Percentiles rank a stretch among this genome's conserved stretches.
These are phyloP conservation scores for Saccharomycopsis malanga DNA, from an alignment of 805 yeast species.

Conservation along the genomic window DNA sequence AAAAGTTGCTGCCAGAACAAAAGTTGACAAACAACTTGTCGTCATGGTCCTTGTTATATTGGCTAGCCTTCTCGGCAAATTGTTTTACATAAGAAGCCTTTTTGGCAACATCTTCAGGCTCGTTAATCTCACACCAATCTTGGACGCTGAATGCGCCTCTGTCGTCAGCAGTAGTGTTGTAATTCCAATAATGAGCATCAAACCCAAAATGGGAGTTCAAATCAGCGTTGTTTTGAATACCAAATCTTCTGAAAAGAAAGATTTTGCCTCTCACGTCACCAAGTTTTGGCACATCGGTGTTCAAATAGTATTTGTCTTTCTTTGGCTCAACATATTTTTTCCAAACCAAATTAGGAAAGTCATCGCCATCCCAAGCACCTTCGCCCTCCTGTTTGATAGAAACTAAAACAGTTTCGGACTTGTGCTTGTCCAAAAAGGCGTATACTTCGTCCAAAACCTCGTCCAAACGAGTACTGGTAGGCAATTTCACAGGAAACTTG, in stretches of 20 bases:
- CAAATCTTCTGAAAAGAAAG: conserved; percentile 62
- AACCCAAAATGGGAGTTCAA: conserved; percentile 47
- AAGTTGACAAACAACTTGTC: conserved; percentile 61
- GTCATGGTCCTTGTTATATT: conserved; percentile 38
- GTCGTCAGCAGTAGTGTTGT: conserved; percentile 61
- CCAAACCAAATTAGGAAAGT: conserved; percentile 57
- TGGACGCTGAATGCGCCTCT: conserved; percentile 58
- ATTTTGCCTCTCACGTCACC: conserved; percentile 63
- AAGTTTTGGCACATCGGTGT: conserved; percentile 47
- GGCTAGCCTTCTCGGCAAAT: conserved; percentile 45
- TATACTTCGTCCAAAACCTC: conserved; percentile 53
- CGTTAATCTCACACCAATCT: conserved; percentile 62
- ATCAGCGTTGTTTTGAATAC: conserved; percentile 41
- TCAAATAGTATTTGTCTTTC: conserved; percentile 54
- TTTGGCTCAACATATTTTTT: conserved; percentile 44
- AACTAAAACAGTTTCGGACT: conserved; percentile 55
- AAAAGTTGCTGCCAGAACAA: conserved; percentile 67
- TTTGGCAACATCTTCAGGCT: conserved; percentile 43
- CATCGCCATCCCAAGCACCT: conserved; percentile 61
- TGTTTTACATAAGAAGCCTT: conserved; percentile 53
- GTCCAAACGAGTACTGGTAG: conserved; percentile 46
- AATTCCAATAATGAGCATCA: conserved; percentile 60
- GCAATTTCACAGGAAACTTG: conserved; percentile 62
- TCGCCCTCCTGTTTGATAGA: conserved; percentile 72
- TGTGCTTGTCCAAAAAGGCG: conserved; percentile 44